A percentile compares a stretch with the other conserved stretches of the same genome.
Conservation (phyloP, 1,284 basidiomycete genomes). For the Xerocomus nothofagi region DNA sequence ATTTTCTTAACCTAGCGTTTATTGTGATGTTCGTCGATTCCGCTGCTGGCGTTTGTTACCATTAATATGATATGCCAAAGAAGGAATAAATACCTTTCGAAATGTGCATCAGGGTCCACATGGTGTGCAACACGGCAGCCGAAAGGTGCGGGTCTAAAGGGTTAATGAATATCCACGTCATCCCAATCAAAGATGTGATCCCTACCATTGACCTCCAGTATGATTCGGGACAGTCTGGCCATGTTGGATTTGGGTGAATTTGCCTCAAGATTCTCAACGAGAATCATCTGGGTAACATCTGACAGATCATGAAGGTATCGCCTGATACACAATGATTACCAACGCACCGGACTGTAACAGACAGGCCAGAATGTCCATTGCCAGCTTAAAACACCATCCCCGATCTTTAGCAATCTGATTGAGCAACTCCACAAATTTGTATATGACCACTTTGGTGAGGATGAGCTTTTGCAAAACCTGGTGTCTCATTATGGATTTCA, state of each 20-base stretch:
- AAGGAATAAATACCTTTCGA: slow-evolving; percentile 8
- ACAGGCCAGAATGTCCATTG: slow-evolving; percentile 23
- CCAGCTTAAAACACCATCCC: slow-evolving; percentile 15
- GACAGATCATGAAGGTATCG: neutral
- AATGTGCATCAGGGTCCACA: slow-evolving; percentile 19
- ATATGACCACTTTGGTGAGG: slow-evolving; percentile 17
- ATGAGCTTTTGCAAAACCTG: slow-evolving; percentile 11
- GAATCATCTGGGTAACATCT: slow-evolving; percentile 12
- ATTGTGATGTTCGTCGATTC: slow-evolving; percentile 4
- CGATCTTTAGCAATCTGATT: slow-evolving; percentile 8
- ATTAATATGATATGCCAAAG: neutral
- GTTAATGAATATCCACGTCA: neutral
- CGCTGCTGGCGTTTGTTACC: neutral
- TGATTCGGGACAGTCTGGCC: slow-evolving; percentile 19
- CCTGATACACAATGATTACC: neutral
- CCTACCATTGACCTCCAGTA: slow-evolving; percentile 15
- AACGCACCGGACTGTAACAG: slow-evolving; percentile 26
- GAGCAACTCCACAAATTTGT: slow-evolving; percentile 14
- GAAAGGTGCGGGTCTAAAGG: slow-evolving; percentile 12
- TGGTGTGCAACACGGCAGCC: slow-evolving; percentile 18
- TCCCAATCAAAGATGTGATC: neutral
- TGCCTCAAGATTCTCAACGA: slow-evolving; percentile 12
- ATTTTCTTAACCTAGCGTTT: slow-evolving; percentile 10
- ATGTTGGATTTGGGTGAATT: neutral
- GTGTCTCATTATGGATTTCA: slow-evolving; percentile 22